These are phyloP conservation scores for Trametes meyenii DNA, from an alignment of 768 basidiomycete species.

Conservation along the genomic window DNA sequence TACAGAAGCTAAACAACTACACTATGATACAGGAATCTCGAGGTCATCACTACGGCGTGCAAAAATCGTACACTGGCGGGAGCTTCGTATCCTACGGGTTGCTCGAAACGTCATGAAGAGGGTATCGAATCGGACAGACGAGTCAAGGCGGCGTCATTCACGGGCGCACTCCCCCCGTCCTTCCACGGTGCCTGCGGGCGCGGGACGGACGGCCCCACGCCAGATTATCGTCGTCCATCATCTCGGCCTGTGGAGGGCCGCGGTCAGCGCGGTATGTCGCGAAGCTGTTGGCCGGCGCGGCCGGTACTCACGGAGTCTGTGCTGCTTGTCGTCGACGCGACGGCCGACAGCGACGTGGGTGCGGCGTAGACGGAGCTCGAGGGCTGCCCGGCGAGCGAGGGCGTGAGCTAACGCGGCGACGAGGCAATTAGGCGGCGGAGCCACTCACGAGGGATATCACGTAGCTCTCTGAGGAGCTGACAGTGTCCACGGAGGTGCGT, in stretches of 20 bases:
- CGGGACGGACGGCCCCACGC: slow-evolving; percentile 25
- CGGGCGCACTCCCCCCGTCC: not conserved
- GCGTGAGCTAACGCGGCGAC: not conserved
- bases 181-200: not conserved
- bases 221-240: slow-evolving; percentile 29
- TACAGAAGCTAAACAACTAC: not conserved
- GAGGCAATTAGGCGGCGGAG: no score
- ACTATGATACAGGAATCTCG: not conserved
- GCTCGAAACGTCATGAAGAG: no score
- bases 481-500: slow-evolving; percentile 11
- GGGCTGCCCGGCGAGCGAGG: not conserved
- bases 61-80: not conserved
- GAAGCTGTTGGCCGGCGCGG: not conserved
- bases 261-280: not conserved
- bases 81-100: no score
- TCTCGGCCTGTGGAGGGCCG: slow-evolving; percentile 19
- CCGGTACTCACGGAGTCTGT: not conserved
- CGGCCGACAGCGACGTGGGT: not conserved
- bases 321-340: not conserved
- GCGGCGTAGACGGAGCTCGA: not conserved
- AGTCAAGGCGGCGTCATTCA: not conserved
- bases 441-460: slow-evolving; percentile 19
- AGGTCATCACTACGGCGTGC: not conserved
- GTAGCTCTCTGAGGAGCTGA: slow-evolving; percentile 11
- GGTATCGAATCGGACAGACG: no score